A percentile compares a stretch with the other conserved stretches of the same genome.
Conservation (phyloP, 306 rosid species). For the Vigna trinervia region DNA sequence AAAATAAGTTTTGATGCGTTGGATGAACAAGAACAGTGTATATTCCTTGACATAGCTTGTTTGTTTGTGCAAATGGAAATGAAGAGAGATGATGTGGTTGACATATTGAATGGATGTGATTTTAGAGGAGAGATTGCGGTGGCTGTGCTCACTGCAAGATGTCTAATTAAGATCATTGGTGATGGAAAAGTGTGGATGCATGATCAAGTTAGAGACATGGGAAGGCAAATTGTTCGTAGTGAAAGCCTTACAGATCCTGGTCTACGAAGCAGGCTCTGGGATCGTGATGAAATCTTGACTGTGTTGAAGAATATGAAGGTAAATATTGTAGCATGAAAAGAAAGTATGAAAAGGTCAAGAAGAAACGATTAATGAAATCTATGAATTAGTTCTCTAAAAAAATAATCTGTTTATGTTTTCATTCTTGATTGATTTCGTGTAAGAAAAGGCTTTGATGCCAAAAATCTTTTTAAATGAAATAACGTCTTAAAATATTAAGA, state of each 20-base stretch:
- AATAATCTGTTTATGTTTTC: no score
- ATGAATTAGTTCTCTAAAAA: no score
- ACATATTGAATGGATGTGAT: slow-evolving; percentile 52
- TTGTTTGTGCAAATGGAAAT: slow-evolving; percentile 52
- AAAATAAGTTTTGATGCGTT: slow-evolving; percentile 59
- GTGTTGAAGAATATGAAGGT: slow-evolving; percentile 55
- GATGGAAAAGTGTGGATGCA: slow-evolving; percentile 59
- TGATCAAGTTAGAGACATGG: slow-evolving; percentile 74
- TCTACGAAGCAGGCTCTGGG: slow-evolving; percentile 65
- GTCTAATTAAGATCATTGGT: slow-evolving; percentile 52
- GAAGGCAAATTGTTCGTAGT: slow-evolving; percentile 56
- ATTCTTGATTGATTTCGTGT: no score
- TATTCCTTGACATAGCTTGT: slow-evolving; percentile 70
- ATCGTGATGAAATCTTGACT: slow-evolving; percentile 53
- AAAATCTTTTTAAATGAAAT: no score
- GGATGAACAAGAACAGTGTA: slow-evolving; percentile 52
- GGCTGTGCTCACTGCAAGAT: slow-evolving; percentile 49
- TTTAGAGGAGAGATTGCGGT: slow-evolving; percentile 55
- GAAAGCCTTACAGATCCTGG: slow-evolving; percentile 40
- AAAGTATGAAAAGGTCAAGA: no score
- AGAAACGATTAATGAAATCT: no score
- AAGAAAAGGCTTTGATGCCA: no score
- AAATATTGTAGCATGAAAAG: no score
- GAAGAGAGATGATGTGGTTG: slow-evolving; percentile 55
- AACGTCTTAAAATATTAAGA: no score